Conservation (phyloP, 352 stramenopile species). For the Globisporangium polare region DNA sequence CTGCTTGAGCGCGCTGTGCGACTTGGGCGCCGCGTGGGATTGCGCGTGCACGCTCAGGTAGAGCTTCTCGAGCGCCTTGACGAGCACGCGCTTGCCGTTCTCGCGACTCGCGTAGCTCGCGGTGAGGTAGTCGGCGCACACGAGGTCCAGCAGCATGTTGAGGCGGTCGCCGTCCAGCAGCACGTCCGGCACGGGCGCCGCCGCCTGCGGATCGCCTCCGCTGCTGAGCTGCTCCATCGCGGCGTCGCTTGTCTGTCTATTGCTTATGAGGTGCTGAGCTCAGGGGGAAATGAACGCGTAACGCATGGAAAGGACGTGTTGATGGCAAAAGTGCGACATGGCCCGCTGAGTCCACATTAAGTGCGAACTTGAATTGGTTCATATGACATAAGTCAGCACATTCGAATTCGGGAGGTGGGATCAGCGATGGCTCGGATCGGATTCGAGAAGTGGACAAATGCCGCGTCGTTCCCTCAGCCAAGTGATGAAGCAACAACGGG, state of each 20-base stretch:
- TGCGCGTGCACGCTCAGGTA: constrained; percentile 64
- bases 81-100: constrained; percentile 75
- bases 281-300: neutral
- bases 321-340: neutral
- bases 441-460: no score
- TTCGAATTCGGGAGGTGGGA: no score
- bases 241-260: no score
- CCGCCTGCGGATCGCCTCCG: no score
- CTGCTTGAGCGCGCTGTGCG: constrained; percentile 16
- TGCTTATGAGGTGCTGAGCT: neutral
- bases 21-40: constrained; percentile 11
- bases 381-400: no score
- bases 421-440: no score
- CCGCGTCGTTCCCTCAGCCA: no score
- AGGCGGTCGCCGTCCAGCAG: constrained; percentile 73
- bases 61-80: constrained; percentile 80
- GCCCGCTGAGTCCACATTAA: no score
- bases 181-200: constrained; percentile 36
- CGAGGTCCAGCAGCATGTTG: constrained; percentile 82
- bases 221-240: neutral
- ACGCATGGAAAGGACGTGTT: neutral
- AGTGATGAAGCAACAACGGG: no score
- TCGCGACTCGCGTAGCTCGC: constrained; percentile 81
- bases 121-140: constrained; percentile 85
- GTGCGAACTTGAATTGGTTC: no score